Evolutionary conservation across 2,329 filamentous ascomycete species (phyloP).

Genomic region (Pestalotiopsis fici): DNA sequence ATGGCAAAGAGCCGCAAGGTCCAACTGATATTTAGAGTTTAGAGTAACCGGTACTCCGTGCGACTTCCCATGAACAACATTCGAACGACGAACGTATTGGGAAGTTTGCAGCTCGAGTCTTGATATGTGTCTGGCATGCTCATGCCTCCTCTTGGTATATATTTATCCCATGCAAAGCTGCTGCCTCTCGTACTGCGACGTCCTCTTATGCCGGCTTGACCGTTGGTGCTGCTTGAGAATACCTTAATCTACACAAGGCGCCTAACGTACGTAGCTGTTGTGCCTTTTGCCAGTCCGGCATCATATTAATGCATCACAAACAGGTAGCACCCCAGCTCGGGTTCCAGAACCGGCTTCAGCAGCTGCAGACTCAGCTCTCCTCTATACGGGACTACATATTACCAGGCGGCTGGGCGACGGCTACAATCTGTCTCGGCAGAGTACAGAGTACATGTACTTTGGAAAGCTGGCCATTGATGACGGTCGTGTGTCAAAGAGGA

Average conservation of each 20-base stretch:
- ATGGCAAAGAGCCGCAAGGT: neutral
- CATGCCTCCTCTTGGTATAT: neutral
- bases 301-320: neutral
- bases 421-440: neutral
- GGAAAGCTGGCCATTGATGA: neutral
- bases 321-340: neutral
- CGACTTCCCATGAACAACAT: neutral
- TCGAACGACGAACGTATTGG: neutral
- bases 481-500: neutral
- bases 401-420: neutral
- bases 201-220: neutral
- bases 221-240: neutral
- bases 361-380: neutral
- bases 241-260: neutral
- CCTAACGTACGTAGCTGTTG: neutral
- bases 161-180: neutral
- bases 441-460: neutral
- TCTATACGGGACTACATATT: neutral
- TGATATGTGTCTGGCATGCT: neutral
- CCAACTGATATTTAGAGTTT: neutral
- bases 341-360: neutral
- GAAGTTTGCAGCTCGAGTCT: neutral
- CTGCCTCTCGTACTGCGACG: neutral
- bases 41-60: neutral
- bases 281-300: neutral